These are phyloP conservation scores for Zoysia matrella DNA, from an alignment of 202 grass and related monocot species.

Conservation along the genomic window DNA sequence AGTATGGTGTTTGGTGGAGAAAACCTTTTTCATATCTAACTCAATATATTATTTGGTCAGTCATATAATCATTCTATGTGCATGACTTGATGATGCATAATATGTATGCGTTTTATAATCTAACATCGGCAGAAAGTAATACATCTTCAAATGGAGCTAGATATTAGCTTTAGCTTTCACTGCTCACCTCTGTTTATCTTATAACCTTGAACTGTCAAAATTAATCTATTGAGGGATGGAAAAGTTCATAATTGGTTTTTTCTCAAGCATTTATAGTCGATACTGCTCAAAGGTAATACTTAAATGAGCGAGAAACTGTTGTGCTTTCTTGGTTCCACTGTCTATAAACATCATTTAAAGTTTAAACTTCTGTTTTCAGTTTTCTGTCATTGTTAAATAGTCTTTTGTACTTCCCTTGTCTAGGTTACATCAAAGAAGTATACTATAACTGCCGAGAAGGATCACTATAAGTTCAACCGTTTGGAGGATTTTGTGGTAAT, in stretches of 20 bases:
- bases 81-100: not conserved
- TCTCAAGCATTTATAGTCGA: conserved; percentile 3
- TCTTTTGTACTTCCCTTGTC: conserved; percentile 46
- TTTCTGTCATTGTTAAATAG: conserved; percentile 27
- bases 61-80: not conserved
- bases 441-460: conserved; percentile 80
- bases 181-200: conserved; percentile 9
- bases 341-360: not conserved
- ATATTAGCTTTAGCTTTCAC: not conserved
- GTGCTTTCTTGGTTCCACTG: conserved; percentile 9
- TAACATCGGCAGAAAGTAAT: not conserved
- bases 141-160: not conserved
- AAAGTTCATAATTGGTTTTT: conserved; percentile 30
- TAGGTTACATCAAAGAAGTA: conserved; percentile 97
- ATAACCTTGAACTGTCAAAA: not conserved
- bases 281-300: not conserved
- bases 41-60: not conserved
- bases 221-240: not conserved
- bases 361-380: conserved; percentile 5
- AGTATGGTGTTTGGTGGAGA: not conserved
- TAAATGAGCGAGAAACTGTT: not conserved
- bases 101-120: not conserved
- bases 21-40: not conserved
- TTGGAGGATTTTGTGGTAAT: conserved; percentile 94
- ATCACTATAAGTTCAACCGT: conserved; percentile 85